Evolutionary conservation across 139 green algal genomes (phyloP).

Genomic region (Tetraselmis chui): DNA sequence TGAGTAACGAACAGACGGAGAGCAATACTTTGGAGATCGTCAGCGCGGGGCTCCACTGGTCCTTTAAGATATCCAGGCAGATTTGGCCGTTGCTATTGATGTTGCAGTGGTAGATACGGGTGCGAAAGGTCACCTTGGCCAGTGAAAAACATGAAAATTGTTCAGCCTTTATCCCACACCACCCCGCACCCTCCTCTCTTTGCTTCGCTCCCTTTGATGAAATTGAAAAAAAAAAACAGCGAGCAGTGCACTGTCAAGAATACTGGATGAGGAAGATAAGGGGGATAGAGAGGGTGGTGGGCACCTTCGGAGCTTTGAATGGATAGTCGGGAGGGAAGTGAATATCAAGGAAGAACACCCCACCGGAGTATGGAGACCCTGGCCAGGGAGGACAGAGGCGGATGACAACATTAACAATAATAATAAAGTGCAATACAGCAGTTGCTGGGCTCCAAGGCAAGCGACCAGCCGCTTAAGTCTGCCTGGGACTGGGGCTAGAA

Average conservation of each 20-base stretch:
- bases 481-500: no score
- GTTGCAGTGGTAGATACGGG: conserved; percentile 94
- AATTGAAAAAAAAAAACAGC: no score
- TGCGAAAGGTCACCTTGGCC: conserved; percentile 71
- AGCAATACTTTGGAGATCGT: conserved; percentile 83
- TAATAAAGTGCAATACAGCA: background rate
- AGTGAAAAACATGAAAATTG: no score
- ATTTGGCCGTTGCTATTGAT: conserved; percentile 81
- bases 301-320: conserved; percentile 89
- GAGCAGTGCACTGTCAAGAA: no score
- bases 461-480: no score
- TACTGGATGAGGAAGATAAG: no score
- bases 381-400: no score
- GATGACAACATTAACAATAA: no score
- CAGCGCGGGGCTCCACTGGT: conserved; percentile 86
- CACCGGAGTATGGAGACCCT: conserved; percentile 82
- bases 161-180: no score
- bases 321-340: conserved; percentile 92
- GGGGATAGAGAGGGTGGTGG: no score
- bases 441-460: background rate
- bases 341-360: conserved; percentile 95
- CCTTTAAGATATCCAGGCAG: conserved; percentile 88
- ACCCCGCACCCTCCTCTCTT: no score
- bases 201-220: no score
- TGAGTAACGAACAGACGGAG: conserved; percentile 89